phyloP scores from a whole-genome alignment of 768 basidiomycete genomes.

The Termitomyces sp. region DNA sequence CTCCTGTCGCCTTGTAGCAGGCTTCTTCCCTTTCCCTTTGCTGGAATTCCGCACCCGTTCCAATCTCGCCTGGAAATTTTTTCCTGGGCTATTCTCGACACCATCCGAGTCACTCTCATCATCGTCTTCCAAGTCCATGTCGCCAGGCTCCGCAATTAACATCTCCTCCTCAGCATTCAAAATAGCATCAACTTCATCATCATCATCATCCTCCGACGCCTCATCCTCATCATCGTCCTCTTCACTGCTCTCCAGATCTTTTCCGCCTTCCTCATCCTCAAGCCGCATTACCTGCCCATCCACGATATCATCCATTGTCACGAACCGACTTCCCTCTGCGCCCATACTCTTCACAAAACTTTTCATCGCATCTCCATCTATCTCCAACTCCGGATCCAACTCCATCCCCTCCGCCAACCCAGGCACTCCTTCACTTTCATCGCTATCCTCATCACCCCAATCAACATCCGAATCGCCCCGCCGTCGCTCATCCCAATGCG shows the following conservation, averaged over 20 bases:
- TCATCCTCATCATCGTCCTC: constrained; percentile 36
- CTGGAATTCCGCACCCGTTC: constrained; percentile 31
- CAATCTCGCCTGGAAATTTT: constrained; percentile 44
- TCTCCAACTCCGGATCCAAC: constrained; percentile 54
- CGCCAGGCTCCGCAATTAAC: constrained; percentile 33
- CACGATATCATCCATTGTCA: constrained; percentile 67
- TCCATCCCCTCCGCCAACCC: constrained; percentile 58
- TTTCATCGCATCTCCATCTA: constrained; percentile 46
- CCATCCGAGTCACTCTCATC: constrained; percentile 32
- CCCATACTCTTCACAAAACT: constrained; percentile 25
- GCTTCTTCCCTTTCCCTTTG: constrained; percentile 18
- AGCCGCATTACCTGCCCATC: constrained; percentile 57
- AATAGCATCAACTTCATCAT: constrained; percentile 33
- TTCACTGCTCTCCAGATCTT: constrained; percentile 46
- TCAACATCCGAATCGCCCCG: constrained; percentile 26
- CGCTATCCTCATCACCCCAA: constrained; percentile 70
- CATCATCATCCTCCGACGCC: constrained; percentile 26
- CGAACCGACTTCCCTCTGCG: constrained; percentile 23
- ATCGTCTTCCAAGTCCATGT: constrained; percentile 25
- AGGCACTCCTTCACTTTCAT: constrained; percentile 28
- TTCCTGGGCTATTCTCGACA: constrained; percentile 35
- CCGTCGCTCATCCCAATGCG: constrained; percentile 47
- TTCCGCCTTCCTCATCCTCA: constrained; percentile 48
- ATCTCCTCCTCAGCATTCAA: constrained; percentile 44
- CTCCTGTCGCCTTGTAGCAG: constrained; percentile 20